phyloP scores from a whole-genome alignment of 2,329 filamentous ascomycete genomes.

The Penicillium olsonii region DNA sequence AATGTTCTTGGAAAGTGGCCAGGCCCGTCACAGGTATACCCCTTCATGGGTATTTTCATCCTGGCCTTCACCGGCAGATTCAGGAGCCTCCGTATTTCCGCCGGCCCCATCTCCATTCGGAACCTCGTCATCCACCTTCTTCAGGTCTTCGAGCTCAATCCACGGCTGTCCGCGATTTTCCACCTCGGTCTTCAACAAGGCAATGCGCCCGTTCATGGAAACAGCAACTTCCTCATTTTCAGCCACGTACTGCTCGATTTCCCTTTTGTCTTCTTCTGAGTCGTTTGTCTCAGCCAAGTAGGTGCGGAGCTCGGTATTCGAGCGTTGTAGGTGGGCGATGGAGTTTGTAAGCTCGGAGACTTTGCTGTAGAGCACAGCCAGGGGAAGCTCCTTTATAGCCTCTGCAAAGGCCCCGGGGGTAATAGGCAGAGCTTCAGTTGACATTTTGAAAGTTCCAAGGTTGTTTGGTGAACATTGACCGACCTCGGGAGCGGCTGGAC shows the following conservation, averaged over 20 bases:
- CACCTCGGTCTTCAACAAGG: conserved; percentile 53
- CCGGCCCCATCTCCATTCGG: conserved; percentile 23
- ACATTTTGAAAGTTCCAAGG: conserved; percentile 43
- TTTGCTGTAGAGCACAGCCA: conserved; percentile 62
- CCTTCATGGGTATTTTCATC: conserved; percentile 30
- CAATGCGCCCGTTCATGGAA: conserved; percentile 58
- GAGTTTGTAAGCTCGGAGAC: conserved; percentile 62
- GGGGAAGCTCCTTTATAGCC: conserved; percentile 59
- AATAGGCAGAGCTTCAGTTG: conserved; percentile 52
- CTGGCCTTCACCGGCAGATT: conserved; percentile 3
- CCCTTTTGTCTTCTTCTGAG: conserved; percentile 50
- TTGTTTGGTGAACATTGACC: neutral
- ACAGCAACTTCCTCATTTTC: conserved; percentile 61
- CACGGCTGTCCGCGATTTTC: conserved; percentile 58
- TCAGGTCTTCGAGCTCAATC: conserved; percentile 38
- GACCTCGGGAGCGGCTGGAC: neutral
- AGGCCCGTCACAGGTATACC: conserved; percentile 31
- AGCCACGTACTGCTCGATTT: conserved; percentile 44
- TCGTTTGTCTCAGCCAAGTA: conserved; percentile 52
- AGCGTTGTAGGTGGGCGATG: conserved; percentile 58
- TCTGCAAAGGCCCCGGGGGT: conserved; percentile 52
- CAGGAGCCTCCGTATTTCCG: conserved; percentile 1
- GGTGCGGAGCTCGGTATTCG: conserved; percentile 58
- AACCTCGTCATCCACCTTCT: conserved; percentile 20
- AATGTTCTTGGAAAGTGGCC: neutral